Base-by-base conservation (phyloP, 352 stramenopile species). In the Globisporangium emineosum region DNA sequence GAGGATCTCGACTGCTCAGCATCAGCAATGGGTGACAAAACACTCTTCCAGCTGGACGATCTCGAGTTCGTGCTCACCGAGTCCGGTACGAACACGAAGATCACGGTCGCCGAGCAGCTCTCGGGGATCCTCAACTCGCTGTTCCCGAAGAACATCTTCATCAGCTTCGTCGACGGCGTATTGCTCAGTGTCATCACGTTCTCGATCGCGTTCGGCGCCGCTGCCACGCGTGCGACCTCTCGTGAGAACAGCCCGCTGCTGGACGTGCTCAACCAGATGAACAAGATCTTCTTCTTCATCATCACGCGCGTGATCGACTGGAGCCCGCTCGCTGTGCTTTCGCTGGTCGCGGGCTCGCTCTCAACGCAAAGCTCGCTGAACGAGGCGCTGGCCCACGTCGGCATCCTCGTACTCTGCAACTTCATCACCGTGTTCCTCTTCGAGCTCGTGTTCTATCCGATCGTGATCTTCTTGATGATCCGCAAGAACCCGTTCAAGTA, bases 161-260 rank as follows among this genome's bases (percentile, higher is more conserved):
- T 63, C 8, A 78, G 70, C 50, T 87, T 92, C 42, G 54, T 81
- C 32, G 57, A 85, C 57, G 79, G 78, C 29, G 54, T 76, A 10
- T 61, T 92, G 15, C 60, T 90, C 25, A 85, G 77, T 25, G 78
- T 91, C 9, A 81, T 87, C 66, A 83, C 75, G 30, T 91, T 91
- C 40, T 64, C 80, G 12, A 79, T 91, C 32, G 70, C 69, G 0
- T 88, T 91, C 32, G 82, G 82, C 37, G 80, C 78, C 1, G 82
- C 81, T 5, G 73, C 78, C 17, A 74, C 88, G 60, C 73, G 74
- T 17, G 71, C 75, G 5, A 82, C 69, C 30, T 72, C 73, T 7
- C 73, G 77, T n/a, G 77, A 90, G 51, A 78, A 66, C 56, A 90
- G 76, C 35, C 77, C 79, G 32, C 56, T 90, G 37, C 67, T 89